Evolutionary conservation across 1,284 basidiomycete species (phyloP), one percentile per base, ranked within the genome.

Genomic region (Pseudomicrostroma phylloplanum): DNA sequence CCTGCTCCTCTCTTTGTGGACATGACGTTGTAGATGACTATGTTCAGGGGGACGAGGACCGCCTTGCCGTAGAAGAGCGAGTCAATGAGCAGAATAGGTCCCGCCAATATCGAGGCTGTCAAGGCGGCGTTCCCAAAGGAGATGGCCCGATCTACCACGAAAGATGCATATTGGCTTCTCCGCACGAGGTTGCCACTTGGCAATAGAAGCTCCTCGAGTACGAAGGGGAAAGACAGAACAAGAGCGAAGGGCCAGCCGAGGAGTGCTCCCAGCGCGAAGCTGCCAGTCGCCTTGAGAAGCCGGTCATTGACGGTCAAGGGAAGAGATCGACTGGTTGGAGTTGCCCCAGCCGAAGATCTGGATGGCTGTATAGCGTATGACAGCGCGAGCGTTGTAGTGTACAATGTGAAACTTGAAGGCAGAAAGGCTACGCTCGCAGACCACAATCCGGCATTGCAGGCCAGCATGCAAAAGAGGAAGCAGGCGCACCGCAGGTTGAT

Each of bases 371-470:
- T 82, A 2, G 86, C 86, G 70, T 85, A 90, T 0, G 91, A 85
- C 67, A 87, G 88, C 0, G 91, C 94, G 55, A 94, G 81, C 66
- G 88, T 87, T 55, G 87, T 89, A 40, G 89, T 86, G 80, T 92
- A 92, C 91, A 99, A 92, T 1, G 92, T 87, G 75, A 97, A 96
- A 1, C 90, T 88, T 8, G 96, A 97, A 0, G 96, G 93, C n/a
- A 79, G 63, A 17, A 79, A 65, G 1, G 76, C 76, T 62, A 40
- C 36, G 23, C 25, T n/a, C 8, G 46, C 12, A 21, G 2, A 23
- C 41, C 46, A 96, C 89, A 97, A 91, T 62, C 92, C 96, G 9
- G 93, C 88, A 71, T 87, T 92, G 72, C 88, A 86, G 46, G 91
- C 79, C 62, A 94, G 82, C 76, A 90, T 86, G 80, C 93, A 89